Evolutionary conservation across 371 early-diverging fungal genomes (phyloP).

Genomic region (Mortierella sp.): DNA sequence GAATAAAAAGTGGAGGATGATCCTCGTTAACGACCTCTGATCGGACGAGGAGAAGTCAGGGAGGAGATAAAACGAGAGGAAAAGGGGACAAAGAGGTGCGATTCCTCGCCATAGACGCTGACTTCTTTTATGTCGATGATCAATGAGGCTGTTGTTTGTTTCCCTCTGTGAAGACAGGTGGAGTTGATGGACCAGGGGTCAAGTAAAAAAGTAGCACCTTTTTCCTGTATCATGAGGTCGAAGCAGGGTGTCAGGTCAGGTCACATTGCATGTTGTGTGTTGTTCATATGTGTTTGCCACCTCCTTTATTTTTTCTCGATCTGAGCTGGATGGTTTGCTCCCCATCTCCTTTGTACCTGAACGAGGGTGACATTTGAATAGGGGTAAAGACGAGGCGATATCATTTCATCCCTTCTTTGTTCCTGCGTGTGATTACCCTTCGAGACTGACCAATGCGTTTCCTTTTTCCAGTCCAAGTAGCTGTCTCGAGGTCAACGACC

Average conservation of each 20-base stretch:
- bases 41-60: background rate
- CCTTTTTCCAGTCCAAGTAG: background rate
- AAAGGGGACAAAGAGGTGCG: background rate
- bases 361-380: no score
- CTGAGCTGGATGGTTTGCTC: conserved; percentile 5
- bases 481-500: background rate
- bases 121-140: conserved; percentile 1
- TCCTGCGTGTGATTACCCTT: background rate
- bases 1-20: background rate
- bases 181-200: background rate
- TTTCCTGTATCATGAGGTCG: conserved; percentile 4
- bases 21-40: background rate
- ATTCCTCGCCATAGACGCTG: background rate
- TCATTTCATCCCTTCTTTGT: background rate
- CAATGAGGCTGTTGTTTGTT: background rate
- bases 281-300: background rate
- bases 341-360: background rate
- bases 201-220: background rate
- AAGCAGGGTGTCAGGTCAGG: conserved; percentile 10
- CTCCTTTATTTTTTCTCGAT: background rate
- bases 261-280: background rate
- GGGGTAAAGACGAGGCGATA: background rate
- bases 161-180: background rate
- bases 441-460: background rate
- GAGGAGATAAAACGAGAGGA: background rate